Evolutionary conservation across 176 grass and related monocot species (phyloP).

Genomic region (Ensete glaucum): DNA sequence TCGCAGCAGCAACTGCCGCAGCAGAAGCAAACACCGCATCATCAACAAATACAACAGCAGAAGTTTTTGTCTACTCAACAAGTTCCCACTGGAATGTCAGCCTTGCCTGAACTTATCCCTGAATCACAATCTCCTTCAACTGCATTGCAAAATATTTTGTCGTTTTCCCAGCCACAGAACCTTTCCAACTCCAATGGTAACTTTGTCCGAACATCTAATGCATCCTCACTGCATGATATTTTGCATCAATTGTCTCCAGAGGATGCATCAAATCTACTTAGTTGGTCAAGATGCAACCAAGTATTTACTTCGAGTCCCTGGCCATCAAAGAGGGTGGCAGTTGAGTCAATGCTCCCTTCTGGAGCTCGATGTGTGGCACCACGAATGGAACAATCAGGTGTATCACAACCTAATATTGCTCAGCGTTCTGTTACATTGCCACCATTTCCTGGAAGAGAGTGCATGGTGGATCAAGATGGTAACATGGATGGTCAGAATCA

Average conservation of each 20-base stretch:
- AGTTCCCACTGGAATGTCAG: constrained; percentile 30
- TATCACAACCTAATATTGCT: constrained; percentile 31
- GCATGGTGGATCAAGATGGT: constrained; percentile 53
- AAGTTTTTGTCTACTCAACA: constrained; percentile 37
- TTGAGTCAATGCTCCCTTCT: constrained; percentile 55
- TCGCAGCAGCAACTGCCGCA: constrained; percentile 35
- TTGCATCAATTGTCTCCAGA: constrained; percentile 46
- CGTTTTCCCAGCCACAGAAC: constrained; percentile 54
- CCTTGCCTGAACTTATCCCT: constrained; percentile 34
- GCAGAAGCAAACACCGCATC: constrained; percentile 36
- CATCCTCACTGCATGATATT: constrained; percentile 35
- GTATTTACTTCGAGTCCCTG: constrained; percentile 42
- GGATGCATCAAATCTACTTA: constrained; percentile 35
- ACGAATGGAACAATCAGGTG: constrained; percentile 47
- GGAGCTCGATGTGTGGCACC: constrained; percentile 23
- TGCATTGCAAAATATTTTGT: constrained; percentile 29
- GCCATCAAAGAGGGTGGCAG: constrained; percentile 56
- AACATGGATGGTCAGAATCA: constrained; percentile 56
- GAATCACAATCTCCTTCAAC: constrained; percentile 31
- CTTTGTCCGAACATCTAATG: constrained; percentile 36
- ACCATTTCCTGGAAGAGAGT: constrained; percentile 57
- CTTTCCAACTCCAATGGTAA: constrained; percentile 39
- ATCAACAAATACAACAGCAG: constrained; percentile 55
- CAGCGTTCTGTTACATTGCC: constrained; percentile 39
- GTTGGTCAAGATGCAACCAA: constrained; percentile 42